Evolutionary conservation across 768 basidiomycete species (phyloP), one percentile per base, ranked within the genome.

Genomic region (Asterophora parasitica): DNA sequence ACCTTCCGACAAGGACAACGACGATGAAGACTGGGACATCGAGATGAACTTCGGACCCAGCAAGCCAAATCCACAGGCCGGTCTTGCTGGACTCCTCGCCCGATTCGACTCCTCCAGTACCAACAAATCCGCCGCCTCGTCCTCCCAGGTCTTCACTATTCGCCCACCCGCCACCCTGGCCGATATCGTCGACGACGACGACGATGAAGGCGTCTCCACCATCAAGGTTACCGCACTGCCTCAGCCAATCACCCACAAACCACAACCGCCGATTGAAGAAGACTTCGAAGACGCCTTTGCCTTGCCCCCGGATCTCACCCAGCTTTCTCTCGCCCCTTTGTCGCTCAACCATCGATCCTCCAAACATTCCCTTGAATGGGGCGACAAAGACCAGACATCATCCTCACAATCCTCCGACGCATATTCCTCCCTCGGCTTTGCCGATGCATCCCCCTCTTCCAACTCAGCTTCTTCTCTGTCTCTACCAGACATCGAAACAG

Each of bases 361-460:
- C 48, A 91, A 91, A 69, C 81, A 79, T 42, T 90, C 89, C 0
- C 73, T 92, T 20, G 88, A 90, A 67, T 91, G 88, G 87, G 74
- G 85, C 26, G 88, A 91, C 67, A 87, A 80, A 61, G 87, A 92
- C 58, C 80, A 86, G 37, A 86, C 89, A 1, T 81, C 78, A 4
- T 88, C 88, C 5, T 88, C 88, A 11, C 86, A 88, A 59, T 91
- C 88, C n/a, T 92, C 89, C 17, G 90, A 92, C 62, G 79, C 86
- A 7, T 90, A 88, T 57, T 90, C 89, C 33, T 77, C 82, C 16
- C 76, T 92, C 30, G 84, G 88, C 42, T 84, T 91, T 53, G 79
- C 81, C 34, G 82, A 83, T 53, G 77, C 76, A 15, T 84, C 81
- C 2, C 77, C 80, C 4, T 89, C 86, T 10, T 87, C 85, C 20